Conservation (phyloP, 2,329 filamentous ascomycete genomes). For the Boeremia exigua region DNA sequence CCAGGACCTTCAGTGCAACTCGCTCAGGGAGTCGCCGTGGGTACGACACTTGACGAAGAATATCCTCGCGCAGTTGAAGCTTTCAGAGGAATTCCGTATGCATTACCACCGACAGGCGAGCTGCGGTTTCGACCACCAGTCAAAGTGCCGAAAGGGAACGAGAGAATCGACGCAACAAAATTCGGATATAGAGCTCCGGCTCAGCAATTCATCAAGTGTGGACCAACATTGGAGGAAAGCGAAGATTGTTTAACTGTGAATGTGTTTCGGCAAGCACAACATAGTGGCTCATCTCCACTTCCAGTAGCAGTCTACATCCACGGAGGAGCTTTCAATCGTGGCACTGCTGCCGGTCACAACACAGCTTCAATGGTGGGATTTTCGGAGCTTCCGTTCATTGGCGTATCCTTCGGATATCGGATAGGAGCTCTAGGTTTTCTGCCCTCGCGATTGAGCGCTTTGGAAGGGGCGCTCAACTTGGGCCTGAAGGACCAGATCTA, state of each 20-base stretch:
- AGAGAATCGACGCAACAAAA: slow-evolving; percentile 21
- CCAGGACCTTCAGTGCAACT: not conserved
- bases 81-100: slow-evolving; percentile 30
- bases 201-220: slow-evolving; percentile 20
- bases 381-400: slow-evolving; percentile 58
- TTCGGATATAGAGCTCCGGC: slow-evolving; percentile 30
- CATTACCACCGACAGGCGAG: slow-evolving; percentile 24
- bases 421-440: slow-evolving; percentile 23
- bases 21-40: not conserved
- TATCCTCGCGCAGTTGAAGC: slow-evolving; percentile 19
- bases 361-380: slow-evolving; percentile 68
- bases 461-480: slow-evolving; percentile 41
- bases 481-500: slow-evolving; percentile 30
- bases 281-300: not conserved
- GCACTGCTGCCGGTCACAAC: slow-evolving; percentile 56
- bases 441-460: slow-evolving; percentile 13
- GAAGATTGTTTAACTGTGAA: slow-evolving; percentile 31
- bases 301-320: slow-evolving; percentile 62
- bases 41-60: not conserved
- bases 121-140: slow-evolving; percentile 27
- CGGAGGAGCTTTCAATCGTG: slow-evolving; percentile 64
- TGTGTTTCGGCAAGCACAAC: slow-evolving; percentile 22
- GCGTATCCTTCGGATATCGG: slow-evolving; percentile 47
- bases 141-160: slow-evolving; percentile 16
- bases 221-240: slow-evolving; percentile 20